phyloP scores from a whole-genome alignment of 2,329 filamentous ascomycete genomes.

The Davidsoniella australis region DNA sequence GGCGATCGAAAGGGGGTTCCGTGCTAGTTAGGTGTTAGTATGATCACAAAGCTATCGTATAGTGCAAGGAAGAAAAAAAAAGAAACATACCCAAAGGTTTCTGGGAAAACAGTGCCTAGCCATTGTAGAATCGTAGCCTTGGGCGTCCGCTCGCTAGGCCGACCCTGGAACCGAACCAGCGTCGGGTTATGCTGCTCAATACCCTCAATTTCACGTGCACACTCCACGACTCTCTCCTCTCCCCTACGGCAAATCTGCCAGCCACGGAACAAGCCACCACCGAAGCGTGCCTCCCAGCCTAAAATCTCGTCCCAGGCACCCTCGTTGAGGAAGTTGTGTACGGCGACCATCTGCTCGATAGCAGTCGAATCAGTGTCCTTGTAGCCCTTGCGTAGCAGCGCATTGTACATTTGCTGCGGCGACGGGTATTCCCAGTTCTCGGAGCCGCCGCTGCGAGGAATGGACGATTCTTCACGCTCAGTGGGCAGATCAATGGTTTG shows the following conservation, averaged over 20 bases:
- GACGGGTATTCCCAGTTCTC: constrained; percentile 96
- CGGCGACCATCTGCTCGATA: constrained; percentile 90
- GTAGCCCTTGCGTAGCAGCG: constrained; percentile 87
- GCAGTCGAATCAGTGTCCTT: constrained; percentile 85
- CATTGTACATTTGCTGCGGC: constrained; percentile 99
- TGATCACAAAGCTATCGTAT: neutral
- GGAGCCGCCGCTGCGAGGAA: constrained; percentile 65
- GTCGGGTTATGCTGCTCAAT: constrained; percentile 43
- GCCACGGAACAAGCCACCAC: constrained; percentile 51
- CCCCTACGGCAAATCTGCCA: constrained; percentile 60
- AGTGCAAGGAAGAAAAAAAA: neutral
- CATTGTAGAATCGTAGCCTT: constrained; percentile 76
- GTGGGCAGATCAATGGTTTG: constrained; percentile 64
- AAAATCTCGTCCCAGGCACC: constrained; percentile 93
- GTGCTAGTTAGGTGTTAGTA: constrained; percentile 32
- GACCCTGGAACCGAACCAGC: constrained; percentile 72
- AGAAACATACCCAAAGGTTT: constrained; percentile 53
- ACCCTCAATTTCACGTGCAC: constrained; percentile 17
- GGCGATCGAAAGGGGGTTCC: constrained; percentile 82
- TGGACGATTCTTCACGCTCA: constrained; percentile 68
- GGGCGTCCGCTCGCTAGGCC: constrained; percentile 77
- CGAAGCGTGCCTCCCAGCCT: constrained; percentile 81
- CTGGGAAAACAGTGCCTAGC: constrained; percentile 62
- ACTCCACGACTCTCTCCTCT: constrained; percentile 38
- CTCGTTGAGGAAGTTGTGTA: constrained; percentile 97